phyloP scores from a whole-genome alignment of 164 flowering plant genomes.

The Tetrastigma voinierianum region DNA sequence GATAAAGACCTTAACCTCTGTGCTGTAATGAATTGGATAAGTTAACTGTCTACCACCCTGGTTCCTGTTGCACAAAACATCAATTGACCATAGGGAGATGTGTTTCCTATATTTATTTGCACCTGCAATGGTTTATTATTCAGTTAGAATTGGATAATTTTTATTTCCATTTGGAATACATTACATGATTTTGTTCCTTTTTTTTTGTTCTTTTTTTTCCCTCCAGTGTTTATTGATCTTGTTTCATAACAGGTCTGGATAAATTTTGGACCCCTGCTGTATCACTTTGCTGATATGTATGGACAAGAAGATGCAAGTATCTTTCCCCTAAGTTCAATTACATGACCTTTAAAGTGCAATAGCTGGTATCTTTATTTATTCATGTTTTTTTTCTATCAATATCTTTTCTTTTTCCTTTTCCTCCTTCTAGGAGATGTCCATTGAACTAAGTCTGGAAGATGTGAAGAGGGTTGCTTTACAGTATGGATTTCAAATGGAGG shows the following conservation, averaged over 20 bases:
- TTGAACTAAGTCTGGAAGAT: constrained; percentile 97
- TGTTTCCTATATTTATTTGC: not conserved
- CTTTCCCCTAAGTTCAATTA: not conserved
- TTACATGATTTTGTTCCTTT: no score
- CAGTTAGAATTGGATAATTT: constrained; percentile 7
- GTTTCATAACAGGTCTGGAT: constrained; percentile 81
- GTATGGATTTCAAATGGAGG: constrained; percentile 78
- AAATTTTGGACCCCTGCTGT: constrained; percentile 95
- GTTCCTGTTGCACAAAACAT: no score
- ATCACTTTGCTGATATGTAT: constrained; percentile 92
- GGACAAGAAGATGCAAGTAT: constrained; percentile 81
- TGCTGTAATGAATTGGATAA: no score
- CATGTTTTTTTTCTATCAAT: not conserved
- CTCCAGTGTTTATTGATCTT: no score
- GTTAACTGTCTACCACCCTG: no score
- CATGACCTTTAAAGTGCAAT: not conserved
- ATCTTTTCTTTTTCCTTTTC: constrained; percentile 3
- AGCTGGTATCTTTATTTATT: not conserved
- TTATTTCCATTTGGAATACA: not conserved
- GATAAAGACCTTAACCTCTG: no score
- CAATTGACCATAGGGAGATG: no score
- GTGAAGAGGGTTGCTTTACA: constrained; percentile 77
- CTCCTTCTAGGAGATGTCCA: constrained; percentile 76
- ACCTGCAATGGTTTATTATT: not conserved
- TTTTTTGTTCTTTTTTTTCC: no score